Conservation (phyloP, 208 protist genomes). For the Leishmania braziliensis region DNA sequence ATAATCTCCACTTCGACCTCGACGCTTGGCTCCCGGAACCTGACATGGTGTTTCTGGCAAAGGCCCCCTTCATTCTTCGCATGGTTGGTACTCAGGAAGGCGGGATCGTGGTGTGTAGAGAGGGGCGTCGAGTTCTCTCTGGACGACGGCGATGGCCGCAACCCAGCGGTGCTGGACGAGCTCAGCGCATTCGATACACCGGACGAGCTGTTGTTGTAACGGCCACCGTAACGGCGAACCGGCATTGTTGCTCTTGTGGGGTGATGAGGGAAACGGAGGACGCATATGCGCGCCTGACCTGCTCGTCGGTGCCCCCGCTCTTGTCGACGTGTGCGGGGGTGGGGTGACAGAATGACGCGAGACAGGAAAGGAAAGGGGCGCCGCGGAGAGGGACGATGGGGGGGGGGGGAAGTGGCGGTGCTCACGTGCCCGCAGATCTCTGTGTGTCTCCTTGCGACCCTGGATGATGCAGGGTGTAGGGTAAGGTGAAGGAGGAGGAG, state of each 20-base stretch:
- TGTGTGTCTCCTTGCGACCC: too few relatives aligned
- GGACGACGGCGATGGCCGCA: neutral
- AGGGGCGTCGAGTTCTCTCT: neutral
- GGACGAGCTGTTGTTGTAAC: constrained; percentile 33
- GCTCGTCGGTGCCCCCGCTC: neutral
- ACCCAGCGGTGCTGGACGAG: neutral
- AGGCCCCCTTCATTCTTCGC: neutral
- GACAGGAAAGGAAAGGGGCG: neutral
- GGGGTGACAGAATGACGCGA: neutral
- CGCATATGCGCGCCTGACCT: neutral
- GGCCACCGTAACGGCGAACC: constrained; percentile 29
- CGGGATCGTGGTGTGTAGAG: constrained; percentile 12
- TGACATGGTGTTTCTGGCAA: neutral
- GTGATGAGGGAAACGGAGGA: neutral
- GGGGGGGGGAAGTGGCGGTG: neutral
- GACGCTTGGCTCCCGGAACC: constrained; percentile 14
- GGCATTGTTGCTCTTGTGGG: constrained; percentile 13
- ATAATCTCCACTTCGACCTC: constrained; percentile 28
- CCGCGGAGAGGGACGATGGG: neutral
- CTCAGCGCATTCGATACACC: constrained; percentile 14
- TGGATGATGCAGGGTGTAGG: too few relatives aligned
- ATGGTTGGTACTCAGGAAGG: neutral
- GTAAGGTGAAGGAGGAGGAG: neutral
- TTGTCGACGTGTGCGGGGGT: neutral
- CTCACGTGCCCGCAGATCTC: neutral